Conservation (phyloP, 164 flowering plant species). For the Nymphaea colorata region DNA sequence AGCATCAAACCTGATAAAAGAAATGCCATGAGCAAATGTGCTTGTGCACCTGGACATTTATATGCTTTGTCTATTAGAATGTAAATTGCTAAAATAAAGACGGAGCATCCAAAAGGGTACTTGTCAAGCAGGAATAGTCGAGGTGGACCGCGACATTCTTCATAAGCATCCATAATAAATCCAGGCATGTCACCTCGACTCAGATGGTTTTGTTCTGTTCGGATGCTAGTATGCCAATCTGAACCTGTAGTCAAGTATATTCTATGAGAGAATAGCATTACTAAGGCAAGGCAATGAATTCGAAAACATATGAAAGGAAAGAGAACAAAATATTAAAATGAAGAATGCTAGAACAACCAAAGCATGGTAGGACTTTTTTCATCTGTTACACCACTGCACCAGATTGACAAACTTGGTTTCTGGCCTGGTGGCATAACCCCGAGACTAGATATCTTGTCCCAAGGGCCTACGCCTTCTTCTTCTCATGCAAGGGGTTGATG, state of each 20-base stretch:
- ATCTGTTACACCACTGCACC: too few relatives aligned
- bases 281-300: too few relatives aligned
- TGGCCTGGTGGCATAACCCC: too few relatives aligned
- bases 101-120: slow-evolving; percentile 25
- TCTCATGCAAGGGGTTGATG: too few relatives aligned
- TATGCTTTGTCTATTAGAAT: not conserved
- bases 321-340: too few relatives aligned
- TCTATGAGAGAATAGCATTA: too few relatives aligned
- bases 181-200: slow-evolving; percentile 64
- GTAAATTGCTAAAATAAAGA: not conserved
- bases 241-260: slow-evolving; percentile 45
- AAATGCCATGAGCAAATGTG: not conserved
- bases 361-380: too few relatives aligned
- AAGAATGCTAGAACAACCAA: too few relatives aligned
- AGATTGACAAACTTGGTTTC: too few relatives aligned
- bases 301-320: too few relatives aligned
- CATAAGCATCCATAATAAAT: slow-evolving; percentile 79
- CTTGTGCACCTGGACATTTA: not conserved
- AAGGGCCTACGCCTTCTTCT: too few relatives aligned
- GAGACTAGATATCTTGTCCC: too few relatives aligned
- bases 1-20: slow-evolving; percentile 11
- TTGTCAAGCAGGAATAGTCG: slow-evolving; percentile 77
- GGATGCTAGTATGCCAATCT: slow-evolving; percentile 71
- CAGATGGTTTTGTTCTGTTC: slow-evolving; percentile 49
- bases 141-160: slow-evolving; percentile 83